Percentiles rank a stretch among this genome's conserved stretches.
These are phyloP conservation scores for Dactylellina sp. DNA, from an alignment of 2,329 filamentous ascomycete genomes.

Conservation along the genomic window DNA sequence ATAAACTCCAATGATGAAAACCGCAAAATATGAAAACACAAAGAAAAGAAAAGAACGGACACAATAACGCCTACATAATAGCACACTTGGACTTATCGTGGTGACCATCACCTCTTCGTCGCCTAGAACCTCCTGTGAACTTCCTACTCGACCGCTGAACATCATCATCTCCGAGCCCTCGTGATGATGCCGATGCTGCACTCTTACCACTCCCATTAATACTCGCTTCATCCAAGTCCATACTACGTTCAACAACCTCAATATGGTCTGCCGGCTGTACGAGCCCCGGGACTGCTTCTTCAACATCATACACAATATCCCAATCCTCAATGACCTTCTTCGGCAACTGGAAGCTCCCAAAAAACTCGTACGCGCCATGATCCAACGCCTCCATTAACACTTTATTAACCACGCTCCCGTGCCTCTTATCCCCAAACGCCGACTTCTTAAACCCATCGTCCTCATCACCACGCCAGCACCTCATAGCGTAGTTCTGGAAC, in stretches of 20 bases:
- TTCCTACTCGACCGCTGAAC: slow-evolving; percentile 38
- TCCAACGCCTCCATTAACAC: slow-evolving; percentile 51
- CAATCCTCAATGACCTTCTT: slow-evolving; percentile 46
- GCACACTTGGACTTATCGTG: slow-evolving; percentile 8
- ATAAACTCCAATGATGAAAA: not conserved
- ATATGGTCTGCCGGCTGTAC: not conserved
- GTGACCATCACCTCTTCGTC: not conserved
- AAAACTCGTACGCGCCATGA: slow-evolving; percentile 51
- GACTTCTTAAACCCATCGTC: slow-evolving; percentile 47
- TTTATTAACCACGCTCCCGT: slow-evolving; percentile 39
- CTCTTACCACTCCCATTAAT: slow-evolving; percentile 13
- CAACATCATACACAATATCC: slow-evolving; percentile 53
- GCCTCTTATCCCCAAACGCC: slow-evolving; percentile 27
- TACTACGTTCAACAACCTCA: not conserved
- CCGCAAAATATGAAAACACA: slow-evolving; percentile 3
- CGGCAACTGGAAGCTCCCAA: slow-evolving; percentile 45
- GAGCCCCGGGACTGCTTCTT: slow-evolving; percentile 2
- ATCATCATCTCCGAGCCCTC: not conserved
- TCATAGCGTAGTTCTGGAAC: slow-evolving; percentile 53
- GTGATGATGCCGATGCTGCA: not conserved
- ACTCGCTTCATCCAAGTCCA: slow-evolving; percentile 8
- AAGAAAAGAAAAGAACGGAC: slow-evolving; percentile 2
- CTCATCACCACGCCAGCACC: slow-evolving; percentile 41
- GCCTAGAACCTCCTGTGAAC: not conserved
- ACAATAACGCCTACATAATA: slow-evolving; percentile 30